Percentiles rank a stretch among this genome's conserved stretches.
Evolutionary conservation across 345 rosid species (phyloP).

Genomic region (Gossypium turneri): DNA sequence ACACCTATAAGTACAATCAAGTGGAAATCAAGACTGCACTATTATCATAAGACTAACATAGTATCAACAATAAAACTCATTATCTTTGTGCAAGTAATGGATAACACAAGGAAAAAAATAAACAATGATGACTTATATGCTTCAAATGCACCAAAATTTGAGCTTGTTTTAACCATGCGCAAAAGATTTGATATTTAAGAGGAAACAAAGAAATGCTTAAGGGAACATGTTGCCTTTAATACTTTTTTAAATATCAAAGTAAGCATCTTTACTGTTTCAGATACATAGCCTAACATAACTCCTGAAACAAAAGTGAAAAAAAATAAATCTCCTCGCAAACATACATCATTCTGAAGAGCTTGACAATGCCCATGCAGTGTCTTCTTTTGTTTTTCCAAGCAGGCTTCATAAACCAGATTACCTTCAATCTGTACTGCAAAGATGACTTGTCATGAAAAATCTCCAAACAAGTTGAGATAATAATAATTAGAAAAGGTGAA

Average conservation of each 20-base stretch:
- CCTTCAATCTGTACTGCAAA: slow-evolving; percentile 46
- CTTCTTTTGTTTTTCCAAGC: slow-evolving; percentile 58
- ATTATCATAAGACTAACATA: neutral
- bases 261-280: neutral
- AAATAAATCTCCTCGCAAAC: slow-evolving; percentile 1
- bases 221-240: neutral
- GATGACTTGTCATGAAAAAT: neutral
- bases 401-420: slow-evolving; percentile 54
- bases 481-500: neutral
- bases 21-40: neutral
- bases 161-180: neutral
- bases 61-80: neutral
- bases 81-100: neutral
- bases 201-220: neutral
- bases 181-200: neutral
- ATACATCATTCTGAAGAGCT: slow-evolving; percentile 76
- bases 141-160: neutral
- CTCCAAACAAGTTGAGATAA: slow-evolving; percentile 3
- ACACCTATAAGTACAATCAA: slow-evolving; percentile 52
- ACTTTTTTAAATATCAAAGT: neutral
- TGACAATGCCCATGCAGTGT: slow-evolving; percentile 55
- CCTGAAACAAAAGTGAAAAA: neutral
- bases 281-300: neutral
- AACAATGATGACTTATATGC: neutral
- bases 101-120: neutral